Evolutionary conservation across 208 protist species (phyloP), one percentile per base, ranked within the genome.

Genomic region (Herpetomonas muscarum): DNA sequence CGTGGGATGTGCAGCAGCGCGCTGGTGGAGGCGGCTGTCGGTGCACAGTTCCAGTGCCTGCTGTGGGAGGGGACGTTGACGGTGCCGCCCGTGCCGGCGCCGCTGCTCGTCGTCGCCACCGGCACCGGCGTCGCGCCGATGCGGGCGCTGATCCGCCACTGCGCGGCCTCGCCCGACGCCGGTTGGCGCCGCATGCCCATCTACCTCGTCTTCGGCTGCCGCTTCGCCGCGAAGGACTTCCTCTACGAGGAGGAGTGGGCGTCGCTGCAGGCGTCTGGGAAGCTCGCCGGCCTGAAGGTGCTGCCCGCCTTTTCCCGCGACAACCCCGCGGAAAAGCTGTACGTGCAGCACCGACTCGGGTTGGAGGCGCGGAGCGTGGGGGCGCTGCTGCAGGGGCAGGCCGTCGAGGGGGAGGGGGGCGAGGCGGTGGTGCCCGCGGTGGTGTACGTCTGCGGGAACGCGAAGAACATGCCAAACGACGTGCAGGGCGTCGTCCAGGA

Each of bases 291-390:
- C 7, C 60, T 95, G 29, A 57, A 70, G n/a, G 69, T 95, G 4
- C 50, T 92, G 17, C 67, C 85, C 0, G 88, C 88, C 19, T 95
- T 95, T 47, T 95, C 88, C 17, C 84, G 88, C 42, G 80, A 90
- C 63, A 70, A n/a, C 17, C 50, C 74, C 22, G 61, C 59, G 1
- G 76, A 76, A 47, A 95, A 95, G 68, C 56, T 87, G 25, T 95
- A 95, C 61, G 88, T 95, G 44, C 88, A 95, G 64, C 85, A 95
- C 65, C 72, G 79, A 24, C 65, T 95, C 36, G 87, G 84, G 28
- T 42, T 80, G 54, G 67, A 88, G 36, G 84, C 87, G 19, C 61
- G 32, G 36, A 59, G 70, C n/a, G 74, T 90, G 3, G 78, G 59
- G 13, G 22, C 39, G 0, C 72, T 95, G 32, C 25, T 95, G 31